A percentile compares a stretch with the other conserved stretches of the same genome.
These are phyloP conservation scores for Dichotomocladium elegans DNA, from an alignment of 371 early-diverging fungal genomes.

Conservation along the genomic window DNA sequence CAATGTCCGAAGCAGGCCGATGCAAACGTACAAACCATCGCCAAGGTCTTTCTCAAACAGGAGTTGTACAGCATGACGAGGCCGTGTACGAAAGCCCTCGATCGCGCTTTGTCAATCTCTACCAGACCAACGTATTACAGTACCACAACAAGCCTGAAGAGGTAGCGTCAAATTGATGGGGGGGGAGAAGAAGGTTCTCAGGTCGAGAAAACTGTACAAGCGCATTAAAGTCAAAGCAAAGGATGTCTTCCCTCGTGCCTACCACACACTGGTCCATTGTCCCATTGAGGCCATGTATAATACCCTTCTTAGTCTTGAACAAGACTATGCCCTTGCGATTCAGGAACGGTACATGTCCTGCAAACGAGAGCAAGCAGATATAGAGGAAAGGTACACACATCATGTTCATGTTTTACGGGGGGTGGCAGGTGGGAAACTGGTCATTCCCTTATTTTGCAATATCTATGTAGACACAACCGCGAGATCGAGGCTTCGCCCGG, in stretches of 20 bases:
- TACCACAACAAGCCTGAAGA: slow-evolving; percentile 49
- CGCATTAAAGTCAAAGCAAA: slow-evolving; percentile 12
- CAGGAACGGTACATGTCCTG: slow-evolving; percentile 40
- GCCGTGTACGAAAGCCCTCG: slow-evolving; percentile 9
- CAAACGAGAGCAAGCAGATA: slow-evolving; percentile 39
- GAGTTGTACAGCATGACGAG: neutral
- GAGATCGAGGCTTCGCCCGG: slow-evolving; percentile 27
- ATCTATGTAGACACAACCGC: slow-evolving; percentile 24
- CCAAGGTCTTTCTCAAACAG: neutral
- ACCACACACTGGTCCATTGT: slow-evolving; percentile 65
- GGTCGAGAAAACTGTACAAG: too few relatives aligned
- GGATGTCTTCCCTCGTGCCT: slow-evolving; percentile 72
- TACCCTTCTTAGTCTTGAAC: slow-evolving; percentile 64
- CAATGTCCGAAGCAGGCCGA: neutral
- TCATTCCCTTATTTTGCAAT: neutral
- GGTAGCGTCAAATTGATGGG: slow-evolving; percentile 9
- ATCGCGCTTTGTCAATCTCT: slow-evolving; percentile 29
- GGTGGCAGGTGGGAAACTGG: too few relatives aligned
- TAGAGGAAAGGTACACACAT: slow-evolving; percentile 30
- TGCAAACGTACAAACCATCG: neutral
- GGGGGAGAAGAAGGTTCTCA: neutral
- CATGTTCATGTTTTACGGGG: neutral
- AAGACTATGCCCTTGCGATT: slow-evolving; percentile 59
- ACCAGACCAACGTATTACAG: slow-evolving; percentile 38
- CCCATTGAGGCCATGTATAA: slow-evolving; percentile 61